These are phyloP conservation scores for Pisolithus marmoratus DNA, from an alignment of 768 basidiomycete species.

Conservation along the genomic window DNA sequence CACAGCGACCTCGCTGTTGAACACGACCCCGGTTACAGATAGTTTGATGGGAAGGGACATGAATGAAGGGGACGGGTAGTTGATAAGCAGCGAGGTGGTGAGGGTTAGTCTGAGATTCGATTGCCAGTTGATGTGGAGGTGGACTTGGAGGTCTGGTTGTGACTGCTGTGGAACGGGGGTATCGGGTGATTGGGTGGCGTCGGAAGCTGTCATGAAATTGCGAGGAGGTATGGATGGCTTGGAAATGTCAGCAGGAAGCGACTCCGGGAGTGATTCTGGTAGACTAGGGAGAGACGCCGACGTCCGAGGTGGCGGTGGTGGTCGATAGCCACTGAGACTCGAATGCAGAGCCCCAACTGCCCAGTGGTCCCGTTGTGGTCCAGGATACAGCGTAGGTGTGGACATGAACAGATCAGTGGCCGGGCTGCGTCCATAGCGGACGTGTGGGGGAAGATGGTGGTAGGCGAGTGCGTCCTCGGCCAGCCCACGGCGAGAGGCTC, in stretches of 20 bases:
- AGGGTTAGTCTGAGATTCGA: slow-evolving; percentile 86
- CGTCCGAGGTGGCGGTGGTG: slow-evolving; percentile 20
- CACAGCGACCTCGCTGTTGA: slow-evolving; percentile 81
- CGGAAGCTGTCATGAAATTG: slow-evolving; percentile 11
- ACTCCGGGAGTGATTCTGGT: slow-evolving; percentile 23
- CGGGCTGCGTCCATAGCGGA: slow-evolving; percentile 58
- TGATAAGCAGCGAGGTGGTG: slow-evolving; percentile 89
- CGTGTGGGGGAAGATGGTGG: slow-evolving; percentile 67
- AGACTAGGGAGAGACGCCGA: slow-evolving; percentile 29
- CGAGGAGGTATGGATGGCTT: slow-evolving; percentile 12
- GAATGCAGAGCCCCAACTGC: slow-evolving; percentile 21
- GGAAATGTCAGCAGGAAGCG: slow-evolving; percentile 10
- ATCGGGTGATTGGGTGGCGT: slow-evolving; percentile 10
- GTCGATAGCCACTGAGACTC: slow-evolving; percentile 34
- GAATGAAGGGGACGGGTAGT: slow-evolving; percentile 94
- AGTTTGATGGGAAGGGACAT: slow-evolving; percentile 96
- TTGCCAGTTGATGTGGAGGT: slow-evolving; percentile 79
- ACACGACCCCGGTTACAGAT: slow-evolving; percentile 83
- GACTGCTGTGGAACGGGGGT: slow-evolving; percentile 16
- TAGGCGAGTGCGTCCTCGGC: slow-evolving; percentile 50
- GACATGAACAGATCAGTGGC: slow-evolving; percentile 54
- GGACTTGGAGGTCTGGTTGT: slow-evolving; percentile 75
- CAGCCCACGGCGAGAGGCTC: slow-evolving; percentile 51
- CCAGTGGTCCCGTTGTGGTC: slow-evolving; percentile 42
- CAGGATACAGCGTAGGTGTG: slow-evolving; percentile 39